phyloP scores from a whole-genome alignment of 371 early-diverging fungal species.

The Mortierella polycephala region DNA sequence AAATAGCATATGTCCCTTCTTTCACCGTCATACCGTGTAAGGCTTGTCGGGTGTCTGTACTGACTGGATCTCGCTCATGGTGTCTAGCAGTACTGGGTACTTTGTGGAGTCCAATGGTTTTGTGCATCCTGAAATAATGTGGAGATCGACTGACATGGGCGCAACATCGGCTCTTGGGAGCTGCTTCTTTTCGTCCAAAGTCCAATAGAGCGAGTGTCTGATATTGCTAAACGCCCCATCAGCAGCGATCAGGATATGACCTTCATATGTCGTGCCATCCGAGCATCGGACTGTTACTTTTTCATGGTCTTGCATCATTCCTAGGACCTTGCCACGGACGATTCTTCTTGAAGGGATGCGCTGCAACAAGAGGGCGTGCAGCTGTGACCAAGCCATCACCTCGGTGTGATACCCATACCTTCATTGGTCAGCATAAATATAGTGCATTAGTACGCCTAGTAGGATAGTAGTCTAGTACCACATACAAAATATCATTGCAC shows the following conservation, averaged over 20 bases:
- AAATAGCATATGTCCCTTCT: too few species aligned
- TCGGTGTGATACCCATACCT: constrained; percentile 50
- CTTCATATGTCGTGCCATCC: constrained; percentile 43
- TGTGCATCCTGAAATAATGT: constrained; percentile 39
- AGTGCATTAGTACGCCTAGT: neutral
- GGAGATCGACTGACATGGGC: constrained; percentile 37
- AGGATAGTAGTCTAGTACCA: neutral
- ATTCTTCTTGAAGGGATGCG: constrained; percentile 41
- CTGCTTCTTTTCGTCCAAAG: constrained; percentile 42
- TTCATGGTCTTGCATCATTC: constrained; percentile 33
- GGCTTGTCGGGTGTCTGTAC: constrained; percentile 47
- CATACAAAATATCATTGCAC: neutral
- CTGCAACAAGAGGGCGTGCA: constrained; percentile 35
- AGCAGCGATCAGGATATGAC: constrained; percentile 44
- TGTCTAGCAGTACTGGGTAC: constrained; percentile 38
- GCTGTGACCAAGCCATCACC: constrained; percentile 42
- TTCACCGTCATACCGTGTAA: constrained; percentile 19
- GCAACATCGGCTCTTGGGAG: constrained; percentile 26
- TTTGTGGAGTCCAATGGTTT: constrained; percentile 44
- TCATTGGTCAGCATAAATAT: neutral
- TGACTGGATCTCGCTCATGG: constrained; percentile 50
- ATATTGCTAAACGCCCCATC: constrained; percentile 50
- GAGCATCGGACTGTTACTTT: constrained; percentile 51
- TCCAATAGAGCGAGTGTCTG: constrained; percentile 46
- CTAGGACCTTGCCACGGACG: constrained; percentile 23